phyloP scores from a whole-genome alignment of 495 filamentous ascomycete species.

The Cercophora newfieldiana region DNA sequence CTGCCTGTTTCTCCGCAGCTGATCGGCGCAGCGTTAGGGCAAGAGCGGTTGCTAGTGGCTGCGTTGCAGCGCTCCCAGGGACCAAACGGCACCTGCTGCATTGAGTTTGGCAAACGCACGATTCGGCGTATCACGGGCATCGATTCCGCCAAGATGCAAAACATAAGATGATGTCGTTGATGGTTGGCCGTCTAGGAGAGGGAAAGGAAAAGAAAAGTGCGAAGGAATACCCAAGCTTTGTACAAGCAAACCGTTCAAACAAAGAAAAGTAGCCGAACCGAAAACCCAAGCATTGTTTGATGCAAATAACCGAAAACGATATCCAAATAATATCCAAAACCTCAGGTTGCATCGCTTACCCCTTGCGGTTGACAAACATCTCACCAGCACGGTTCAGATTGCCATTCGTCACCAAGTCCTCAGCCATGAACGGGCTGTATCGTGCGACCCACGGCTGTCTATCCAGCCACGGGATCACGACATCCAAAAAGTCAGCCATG shows the following conservation, averaged over 20 bases:
- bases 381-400: constrained; percentile 12
- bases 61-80: not conserved
- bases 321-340: not conserved
- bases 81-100: not conserved
- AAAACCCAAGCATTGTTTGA: not conserved
- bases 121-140: not conserved
- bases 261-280: not conserved
- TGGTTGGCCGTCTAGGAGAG: not conserved
- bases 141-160: not conserved
- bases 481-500: constrained; percentile 16
- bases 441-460: constrained; percentile 2
- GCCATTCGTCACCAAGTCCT: not conserved
- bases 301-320: not conserved
- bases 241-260: not conserved
- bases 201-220: not conserved
- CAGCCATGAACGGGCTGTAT: constrained; percentile 18
- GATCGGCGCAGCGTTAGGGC: not conserved
- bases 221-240: not conserved
- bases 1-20: not conserved
- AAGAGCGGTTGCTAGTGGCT: not conserved
- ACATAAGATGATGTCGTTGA: not conserved
- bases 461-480: constrained; percentile 17
- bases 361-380: constrained; percentile 8
- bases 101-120: not conserved
- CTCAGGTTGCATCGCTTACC: not conserved